Percentiles rank a stretch among this genome's conserved stretches.
phyloP scores from a whole-genome alignment of 2,329 filamentous ascomycete species.

The Ceratocystiopsis minuta region DNA sequence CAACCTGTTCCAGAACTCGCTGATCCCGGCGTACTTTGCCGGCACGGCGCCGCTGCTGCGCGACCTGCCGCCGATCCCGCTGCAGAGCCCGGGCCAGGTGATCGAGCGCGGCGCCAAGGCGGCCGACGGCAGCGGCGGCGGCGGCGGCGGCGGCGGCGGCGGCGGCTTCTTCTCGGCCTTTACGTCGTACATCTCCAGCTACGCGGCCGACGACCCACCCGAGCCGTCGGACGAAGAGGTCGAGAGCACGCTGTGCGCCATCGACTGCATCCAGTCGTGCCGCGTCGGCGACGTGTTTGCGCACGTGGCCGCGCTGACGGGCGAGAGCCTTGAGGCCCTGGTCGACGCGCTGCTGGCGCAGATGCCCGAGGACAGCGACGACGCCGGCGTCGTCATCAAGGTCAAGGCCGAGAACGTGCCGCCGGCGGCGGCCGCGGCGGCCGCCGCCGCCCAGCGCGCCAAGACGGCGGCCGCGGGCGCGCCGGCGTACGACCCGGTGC shows the following conservation, averaged over 20 bases:
- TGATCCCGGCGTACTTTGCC: constrained; percentile 66
- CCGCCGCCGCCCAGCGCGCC: constrained; percentile 34
- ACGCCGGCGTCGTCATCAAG: constrained; percentile 58
- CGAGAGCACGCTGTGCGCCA: constrained; percentile 83
- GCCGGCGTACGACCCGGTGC: constrained; percentile 63
- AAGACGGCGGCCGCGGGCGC: constrained; percentile 33
- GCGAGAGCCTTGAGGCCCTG: constrained; percentile 24
- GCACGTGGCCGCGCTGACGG: constrained; percentile 47
- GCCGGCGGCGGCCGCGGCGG: constrained; percentile 32
- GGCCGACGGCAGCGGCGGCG: too few relatives aligned
- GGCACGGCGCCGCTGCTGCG: constrained; percentile 23
- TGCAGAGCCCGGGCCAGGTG: constrained; percentile 80
- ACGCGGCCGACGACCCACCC: constrained; percentile 91
- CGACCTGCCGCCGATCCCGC: constrained; percentile 62
- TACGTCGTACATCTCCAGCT: constrained; percentile 94
- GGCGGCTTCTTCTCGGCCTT: constrained; percentile 84
- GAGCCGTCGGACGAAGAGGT: constrained; percentile 95
- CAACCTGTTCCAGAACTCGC: constrained; percentile 88
- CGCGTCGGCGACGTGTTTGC: constrained; percentile 65
- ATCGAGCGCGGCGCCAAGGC: constrained; percentile 71
- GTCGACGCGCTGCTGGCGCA: constrained; percentile 61
- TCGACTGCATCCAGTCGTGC: constrained; percentile 86
- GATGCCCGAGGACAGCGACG: constrained; percentile 58
- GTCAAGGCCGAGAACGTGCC: constrained; percentile 73
- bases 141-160: constrained; percentile 30